Percentiles rank a stretch among this genome's conserved stretches.
Conservation (phyloP, 2,329 filamentous ascomycete species). For the Tolypocladium ovalisporum region DNA sequence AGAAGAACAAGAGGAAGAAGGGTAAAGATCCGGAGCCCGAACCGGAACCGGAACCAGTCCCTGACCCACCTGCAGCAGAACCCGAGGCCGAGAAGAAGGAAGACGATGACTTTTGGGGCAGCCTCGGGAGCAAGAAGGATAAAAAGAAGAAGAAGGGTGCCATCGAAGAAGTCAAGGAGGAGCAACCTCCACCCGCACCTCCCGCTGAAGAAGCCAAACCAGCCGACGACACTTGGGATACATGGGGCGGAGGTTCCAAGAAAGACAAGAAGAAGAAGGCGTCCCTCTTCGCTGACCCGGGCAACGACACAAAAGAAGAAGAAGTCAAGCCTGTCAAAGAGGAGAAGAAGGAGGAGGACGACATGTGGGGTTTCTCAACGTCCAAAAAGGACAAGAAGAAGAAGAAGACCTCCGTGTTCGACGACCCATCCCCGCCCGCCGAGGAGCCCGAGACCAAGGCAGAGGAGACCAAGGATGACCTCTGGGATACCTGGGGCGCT, state of each 20-base stretch:
- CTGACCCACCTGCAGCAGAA: slow-evolving; percentile 7
- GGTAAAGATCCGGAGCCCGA: slow-evolving; percentile 1
- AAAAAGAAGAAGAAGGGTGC: slow-evolving; percentile 16
- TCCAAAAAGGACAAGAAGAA: slow-evolving; percentile 9
- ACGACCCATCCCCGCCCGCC: slow-evolving; percentile 6
- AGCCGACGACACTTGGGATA: background rate
- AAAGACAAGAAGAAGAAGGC: slow-evolving; percentile 9
- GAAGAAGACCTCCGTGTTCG: slow-evolving; percentile 9
- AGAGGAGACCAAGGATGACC: slow-evolving; percentile 10
- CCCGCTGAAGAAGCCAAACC: background rate
- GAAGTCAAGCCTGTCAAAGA: background rate
- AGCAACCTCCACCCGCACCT: slow-evolving; percentile 6
- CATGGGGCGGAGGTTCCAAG: slow-evolving; percentile 1
- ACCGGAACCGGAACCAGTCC: slow-evolving; percentile 1
- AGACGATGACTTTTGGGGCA: slow-evolving; percentile 17
- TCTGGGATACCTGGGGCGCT: slow-evolving; percentile 13
- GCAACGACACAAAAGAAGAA: background rate
- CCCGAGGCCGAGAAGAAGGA: slow-evolving; percentile 17
- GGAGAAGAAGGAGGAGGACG: background rate
- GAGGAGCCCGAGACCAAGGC: slow-evolving; percentile 8
- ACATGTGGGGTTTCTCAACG: background rate
- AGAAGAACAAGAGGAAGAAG: slow-evolving; percentile 14
- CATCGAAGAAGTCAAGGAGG: slow-evolving; percentile 10
- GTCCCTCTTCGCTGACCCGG: background rate
- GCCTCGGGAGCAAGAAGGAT: slow-evolving; percentile 15